Evolutionary conservation across 1,284 basidiomycete species (phyloP).

Genomic region (Ceratobasidium theobromae): DNA sequence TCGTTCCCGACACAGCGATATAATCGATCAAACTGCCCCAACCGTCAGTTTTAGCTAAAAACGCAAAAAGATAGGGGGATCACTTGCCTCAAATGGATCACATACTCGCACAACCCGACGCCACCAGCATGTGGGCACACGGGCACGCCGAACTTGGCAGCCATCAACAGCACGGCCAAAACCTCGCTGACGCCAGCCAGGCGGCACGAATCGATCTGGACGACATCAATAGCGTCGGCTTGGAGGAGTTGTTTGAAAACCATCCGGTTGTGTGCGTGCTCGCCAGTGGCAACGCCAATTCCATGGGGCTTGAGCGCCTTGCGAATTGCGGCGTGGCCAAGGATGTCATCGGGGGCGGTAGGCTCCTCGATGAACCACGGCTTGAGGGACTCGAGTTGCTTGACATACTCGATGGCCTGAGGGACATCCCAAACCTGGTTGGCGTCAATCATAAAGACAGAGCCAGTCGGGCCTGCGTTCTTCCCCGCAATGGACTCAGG

Average conservation of each 20-base stretch:
- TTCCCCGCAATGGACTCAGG: conserved; percentile 74
- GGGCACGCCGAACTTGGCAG: conserved; percentile 86
- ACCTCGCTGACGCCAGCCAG: conserved; percentile 93
- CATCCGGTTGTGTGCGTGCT: conserved; percentile 95
- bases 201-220: conserved; percentile 93
- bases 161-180: conserved; percentile 89
- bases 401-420: conserved; percentile 90
- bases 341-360: conserved; percentile 88
- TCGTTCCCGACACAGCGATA: conserved; percentile 84
- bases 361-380: conserved; percentile 99
- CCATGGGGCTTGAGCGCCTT: conserved; percentile 70
- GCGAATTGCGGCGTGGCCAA: conserved; percentile 79
- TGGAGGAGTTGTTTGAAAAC: conserved; percentile 97
- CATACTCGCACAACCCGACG: conserved; percentile 83
- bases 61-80: background rate
- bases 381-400: conserved; percentile 74
- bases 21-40: conserved; percentile 79
- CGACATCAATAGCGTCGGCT: conserved; percentile 92
- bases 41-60: background rate
- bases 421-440: conserved; percentile 96
- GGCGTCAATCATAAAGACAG: conserved; percentile 94
- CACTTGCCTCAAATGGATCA: conserved; percentile 35
- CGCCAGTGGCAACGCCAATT: conserved; percentile 93
- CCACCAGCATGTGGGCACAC: conserved; percentile 96
- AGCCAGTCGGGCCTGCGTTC: conserved; percentile 92